Conservation (phyloP, 495 filamentous ascomycete genomes). For the Terfezia boudieri region DNA sequence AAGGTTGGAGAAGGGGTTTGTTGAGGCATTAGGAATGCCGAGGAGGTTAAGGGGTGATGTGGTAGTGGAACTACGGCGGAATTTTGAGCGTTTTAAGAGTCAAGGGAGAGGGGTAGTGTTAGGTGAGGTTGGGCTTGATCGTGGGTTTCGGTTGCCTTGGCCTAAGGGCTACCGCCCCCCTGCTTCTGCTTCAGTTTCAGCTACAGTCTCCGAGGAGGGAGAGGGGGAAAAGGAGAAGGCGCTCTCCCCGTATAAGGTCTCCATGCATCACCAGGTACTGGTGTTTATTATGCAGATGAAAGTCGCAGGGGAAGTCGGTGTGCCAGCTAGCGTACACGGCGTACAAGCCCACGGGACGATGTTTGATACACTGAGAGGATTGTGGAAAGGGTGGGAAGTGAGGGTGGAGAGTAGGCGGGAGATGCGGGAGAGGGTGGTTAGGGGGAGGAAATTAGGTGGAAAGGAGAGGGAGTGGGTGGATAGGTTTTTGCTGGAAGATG, state of each 20-base stretch:
- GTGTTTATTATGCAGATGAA: constrained; percentile 63
- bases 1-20: constrained; percentile 33
- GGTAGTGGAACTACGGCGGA: constrained; percentile 35
- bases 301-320: constrained; percentile 58
- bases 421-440: constrained; percentile 20
- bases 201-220: neutral
- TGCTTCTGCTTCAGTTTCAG: neutral
- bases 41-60: constrained; percentile 37
- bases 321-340: constrained; percentile 72
- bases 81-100: constrained; percentile 28
- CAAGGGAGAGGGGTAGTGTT: constrained; percentile 46
- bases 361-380: constrained; percentile 46
- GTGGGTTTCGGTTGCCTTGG: constrained; percentile 57
- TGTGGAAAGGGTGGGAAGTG: constrained; percentile 71
- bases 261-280: constrained; percentile 51
- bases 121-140: constrained; percentile 78
- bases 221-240: constrained; percentile 23
- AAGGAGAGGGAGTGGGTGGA: neutral
- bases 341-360: constrained; percentile 75
- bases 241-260: constrained; percentile 52
- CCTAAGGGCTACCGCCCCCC: neutral
- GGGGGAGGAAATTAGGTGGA: neutral
- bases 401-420: constrained; percentile 41
- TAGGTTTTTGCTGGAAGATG: neutral
- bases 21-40: constrained; percentile 47